Conservation (phyloP, 2,329 filamentous ascomycete species). For the Ceratocystis destructans region DNA sequence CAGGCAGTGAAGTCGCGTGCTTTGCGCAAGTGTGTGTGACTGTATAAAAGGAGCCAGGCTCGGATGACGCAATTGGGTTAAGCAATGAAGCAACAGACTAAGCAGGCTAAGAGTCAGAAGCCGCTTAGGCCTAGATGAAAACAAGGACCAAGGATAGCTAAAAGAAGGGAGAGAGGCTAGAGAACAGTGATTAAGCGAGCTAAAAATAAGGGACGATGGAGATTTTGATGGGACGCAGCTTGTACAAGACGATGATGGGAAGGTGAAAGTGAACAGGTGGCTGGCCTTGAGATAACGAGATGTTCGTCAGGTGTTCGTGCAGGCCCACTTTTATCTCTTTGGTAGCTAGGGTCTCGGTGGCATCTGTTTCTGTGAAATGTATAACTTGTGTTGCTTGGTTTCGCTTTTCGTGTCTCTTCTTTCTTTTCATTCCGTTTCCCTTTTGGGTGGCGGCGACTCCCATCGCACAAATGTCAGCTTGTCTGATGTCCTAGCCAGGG, state of each 20-base stretch:
- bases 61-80: constrained; percentile 18
- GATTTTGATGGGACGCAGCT: neutral
- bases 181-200: neutral
- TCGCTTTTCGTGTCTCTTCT: too few relatives aligned
- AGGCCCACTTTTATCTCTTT: neutral
- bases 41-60: constrained; percentile 11
- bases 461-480: too few relatives aligned
- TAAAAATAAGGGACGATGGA: neutral
- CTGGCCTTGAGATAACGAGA: neutral
- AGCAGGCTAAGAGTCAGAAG: neutral
- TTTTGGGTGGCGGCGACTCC: too few relatives aligned
- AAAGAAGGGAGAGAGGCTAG: neutral
- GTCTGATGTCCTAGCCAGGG: too few relatives aligned
- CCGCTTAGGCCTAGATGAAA: neutral
- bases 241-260: neutral
- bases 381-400: too few relatives aligned
- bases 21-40: constrained; percentile 1
- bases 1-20: neutral
- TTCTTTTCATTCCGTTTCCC: too few relatives aligned
- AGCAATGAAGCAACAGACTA: neutral
- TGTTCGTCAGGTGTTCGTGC: neutral
- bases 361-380: too few relatives aligned
- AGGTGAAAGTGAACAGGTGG: neutral
- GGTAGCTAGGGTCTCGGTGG: too few relatives aligned
- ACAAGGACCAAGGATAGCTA: neutral